Conservation (phyloP, 2,329 filamentous ascomycete species). For the Purpureocillium takamizusanense region DNA sequence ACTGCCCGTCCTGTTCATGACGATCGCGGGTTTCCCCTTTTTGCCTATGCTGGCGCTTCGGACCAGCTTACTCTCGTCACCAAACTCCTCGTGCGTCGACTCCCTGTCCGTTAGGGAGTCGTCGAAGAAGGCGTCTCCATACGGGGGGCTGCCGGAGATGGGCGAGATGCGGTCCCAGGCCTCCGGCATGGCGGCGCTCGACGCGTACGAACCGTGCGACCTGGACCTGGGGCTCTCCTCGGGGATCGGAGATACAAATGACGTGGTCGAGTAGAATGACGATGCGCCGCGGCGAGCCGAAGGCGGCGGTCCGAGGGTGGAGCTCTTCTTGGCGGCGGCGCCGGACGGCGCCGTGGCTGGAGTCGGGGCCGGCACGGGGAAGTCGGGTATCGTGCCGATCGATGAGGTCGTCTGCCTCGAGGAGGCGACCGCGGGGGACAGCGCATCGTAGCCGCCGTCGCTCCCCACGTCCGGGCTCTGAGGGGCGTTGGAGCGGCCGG, state of each 20-base stretch:
- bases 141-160: conserved; percentile 11
- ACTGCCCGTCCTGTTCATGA: conserved; percentile 26
- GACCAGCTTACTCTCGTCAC: conserved; percentile 49
- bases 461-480: conserved; percentile 24
- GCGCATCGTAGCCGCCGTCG: conserved; percentile 25
- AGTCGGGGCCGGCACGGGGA: conserved; percentile 32
- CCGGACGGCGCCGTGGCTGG: conserved; percentile 5
- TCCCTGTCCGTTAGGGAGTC: conserved; percentile 36
- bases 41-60: conserved; percentile 54
- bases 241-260: conserved; percentile 66
- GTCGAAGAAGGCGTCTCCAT: conserved; percentile 41
- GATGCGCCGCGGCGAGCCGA: conserved; percentile 51
- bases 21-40: conserved; percentile 46
- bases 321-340: conserved; percentile 34
- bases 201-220: conserved; percentile 58
- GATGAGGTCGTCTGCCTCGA: conserved; percentile 44
- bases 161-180: conserved; percentile 47
- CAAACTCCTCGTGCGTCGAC: conserved; percentile 34
- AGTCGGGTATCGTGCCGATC: conserved; percentile 50
- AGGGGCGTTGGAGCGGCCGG: conserved; percentile 18
- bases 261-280: conserved; percentile 56
- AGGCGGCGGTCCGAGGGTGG: conserved; percentile 50
- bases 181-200: conserved; percentile 63
- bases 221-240: conserved; percentile 55
- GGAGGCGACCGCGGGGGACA: conserved; percentile 38